Evolutionary conservation across 768 basidiomycete species (phyloP), one percentile per base, ranked within the genome.

Genomic region (Tulasnella sp.): DNA sequence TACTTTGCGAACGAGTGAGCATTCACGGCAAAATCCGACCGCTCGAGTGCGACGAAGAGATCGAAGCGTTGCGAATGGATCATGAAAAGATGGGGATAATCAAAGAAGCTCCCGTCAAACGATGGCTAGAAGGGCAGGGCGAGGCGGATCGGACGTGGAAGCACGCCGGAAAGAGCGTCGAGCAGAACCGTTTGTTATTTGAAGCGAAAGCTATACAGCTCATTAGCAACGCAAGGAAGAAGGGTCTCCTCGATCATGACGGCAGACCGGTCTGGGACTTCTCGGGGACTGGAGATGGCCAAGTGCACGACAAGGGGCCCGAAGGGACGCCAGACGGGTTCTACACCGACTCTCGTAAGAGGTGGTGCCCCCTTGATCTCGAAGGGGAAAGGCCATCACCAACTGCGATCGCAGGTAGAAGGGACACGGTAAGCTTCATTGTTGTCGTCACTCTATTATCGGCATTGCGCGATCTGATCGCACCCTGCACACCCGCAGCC

Each of bases 401-500:
- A 2, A 2, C 56, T 17, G 56, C 56, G 17, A 48, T 58, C 34
- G 56, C 45, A 15, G 56, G 44, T 12, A 15, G 56, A 49, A 45
- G 38, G 30, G 56, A 58, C 48, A 58, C 56, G 15, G 56, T 58
- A 27, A 53, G 56, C n/a, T n/a, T n/a, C n/a, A n/a, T n/a, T n/a
- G n/a, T n/a, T n/a, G n/a, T n/a, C n/a, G n/a, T n/a, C n/a, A n/a
- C n/a, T n/a, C n/a, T n/a, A n/a, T n/a, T n/a, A n/a, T n/a, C n/a
- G n/a, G n/a, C n/a, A n/a, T n/a, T n/a, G n/a, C n/a, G n/a, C n/a
- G n/a, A n/a, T n/a, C n/a, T n/a, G n/a, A n/a, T n/a, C n/a, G n/a
- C n/a, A n/a, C n/a, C 19, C 5, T 54, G 34, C 12, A 21, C 17
- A 11, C 34, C 34, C 27, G 12, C 29, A 58, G 56, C 12, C n/a